Base-by-base conservation (phyloP, 116 monocot species). In the Phalaenopsis hybrid region DNA sequence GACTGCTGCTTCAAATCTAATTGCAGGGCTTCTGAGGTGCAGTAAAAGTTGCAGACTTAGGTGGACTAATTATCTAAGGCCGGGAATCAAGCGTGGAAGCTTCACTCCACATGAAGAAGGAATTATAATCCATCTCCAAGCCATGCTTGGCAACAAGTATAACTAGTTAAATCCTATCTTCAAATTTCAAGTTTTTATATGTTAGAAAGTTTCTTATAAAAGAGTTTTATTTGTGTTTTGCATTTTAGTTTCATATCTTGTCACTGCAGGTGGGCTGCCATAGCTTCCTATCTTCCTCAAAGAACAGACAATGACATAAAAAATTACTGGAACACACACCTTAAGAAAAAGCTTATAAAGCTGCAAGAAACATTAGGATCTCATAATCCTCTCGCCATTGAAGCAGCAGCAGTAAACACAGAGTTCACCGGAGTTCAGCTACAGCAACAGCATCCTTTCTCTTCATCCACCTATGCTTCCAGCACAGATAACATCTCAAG, bases 401-500 rank as follows among this genome's bases (percentile, higher is more conserved):
- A 67, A 67, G 67, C 67, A 67, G 67, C n/a, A 23, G 25, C 67
- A 23, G 67, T n/a, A 28, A 67, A 67, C 67, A 8, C 28, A 23
- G 25, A 67, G 6, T n/a, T 23, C 11, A 6, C 67, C 25, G 28
- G 25, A 28, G 55, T 55, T 55, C 55, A 55, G 55, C 15, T 55
- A 16, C 55, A 55, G 17, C 55, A 55, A 55, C 25, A 28, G 23
- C 28, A 67, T 67, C 11, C 31, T 17, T 18, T 49, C 25, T 48
- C 79, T 83, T 77, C 86, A 1, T 57, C 84, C 8, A 74, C 81
- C 76, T 96, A 96, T 43, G 96, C 96, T 18, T 96, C 92, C 44
- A 93, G 89, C 86, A 81, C 92, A 4, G 90, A 96, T 43, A 93
- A 96, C 92, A 96, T 93, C 52, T 96, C 93, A 41, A 90, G 81